Base-by-base conservation (phyloP, 78 protist genomes). In the Dictyostelium firmibasis region DNA sequence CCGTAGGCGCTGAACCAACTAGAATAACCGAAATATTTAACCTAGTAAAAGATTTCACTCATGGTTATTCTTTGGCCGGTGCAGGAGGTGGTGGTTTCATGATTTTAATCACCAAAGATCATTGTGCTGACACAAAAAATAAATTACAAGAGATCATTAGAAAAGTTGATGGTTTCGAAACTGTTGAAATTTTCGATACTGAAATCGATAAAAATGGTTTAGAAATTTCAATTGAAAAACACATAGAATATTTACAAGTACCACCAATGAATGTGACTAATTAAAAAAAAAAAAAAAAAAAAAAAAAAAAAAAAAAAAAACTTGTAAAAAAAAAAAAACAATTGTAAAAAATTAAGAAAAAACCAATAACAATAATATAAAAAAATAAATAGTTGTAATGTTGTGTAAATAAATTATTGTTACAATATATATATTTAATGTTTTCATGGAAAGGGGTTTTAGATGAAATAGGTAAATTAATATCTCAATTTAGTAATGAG, bases 21-120 rank as follows among this genome's bases (percentile, higher is more conserved):
- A 57, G 69, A 9, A 87, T 96, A 36, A n/a, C 70, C 1, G 33
- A 89, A 14, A 35, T 96, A 8, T 23, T 62, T 25, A 20, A 57
- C 10, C 4, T 35, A 11, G 18, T 93, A 1, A 41, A 29, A 1
- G 93, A 76, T 23, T 43, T n/a, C 25, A 35, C 44, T 0, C 69
- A 96, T 60, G 98, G 98, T 20, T 47, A 75, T 20, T 38, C 97
- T 25, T 72, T 96, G 33, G 83, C 84, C 1, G 98, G 98, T 64
- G 97, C 98, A 3, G 98, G 98, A 18, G 98, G 97, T 10, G 98
- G 98, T 72, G 98, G 98, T 7, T 97, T 97, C 75, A 23, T 97
- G 86, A 9, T 93, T 8, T 27, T 35, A 18, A 81, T 97, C 25
- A 95, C 92, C 36, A 84, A 85, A 69, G 94, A 89, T 57, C 44